phyloP scores from a whole-genome alignment of 306 rosid species.

The Heteromeles arbutifolia region DNA sequence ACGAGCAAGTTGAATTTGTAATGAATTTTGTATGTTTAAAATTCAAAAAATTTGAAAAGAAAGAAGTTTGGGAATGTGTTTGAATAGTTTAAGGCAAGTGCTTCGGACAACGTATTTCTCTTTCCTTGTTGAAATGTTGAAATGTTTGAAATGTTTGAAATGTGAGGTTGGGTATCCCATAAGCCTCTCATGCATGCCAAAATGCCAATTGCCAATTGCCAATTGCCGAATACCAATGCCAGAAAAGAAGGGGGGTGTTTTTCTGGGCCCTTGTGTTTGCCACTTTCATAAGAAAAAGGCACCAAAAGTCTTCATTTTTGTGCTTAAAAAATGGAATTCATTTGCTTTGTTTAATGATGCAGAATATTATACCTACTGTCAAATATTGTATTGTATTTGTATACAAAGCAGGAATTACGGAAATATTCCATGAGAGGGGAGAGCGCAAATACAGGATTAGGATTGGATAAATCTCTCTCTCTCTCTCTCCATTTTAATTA shows the following conservation, averaged over 20 bases:
- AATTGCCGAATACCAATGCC: conserved; percentile 13
- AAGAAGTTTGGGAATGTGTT: too few species aligned
- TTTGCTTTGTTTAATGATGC: conserved; percentile 5
- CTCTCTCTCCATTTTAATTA: not conserved
- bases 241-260: not conserved
- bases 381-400: too few species aligned
- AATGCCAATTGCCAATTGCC: too few species aligned
- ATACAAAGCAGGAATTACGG: not conserved
- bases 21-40: too few species aligned
- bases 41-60: too few species aligned
- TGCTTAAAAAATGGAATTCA: conserved; percentile 13
- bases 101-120: too few species aligned
- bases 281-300: conserved; percentile 27
- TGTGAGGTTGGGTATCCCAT: conserved; percentile 1
- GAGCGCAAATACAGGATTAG: not conserved
- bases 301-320: conserved; percentile 22
- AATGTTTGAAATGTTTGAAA: conserved; percentile 13
- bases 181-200: conserved; percentile 14
- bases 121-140: not conserved
- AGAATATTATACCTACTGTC: not conserved
- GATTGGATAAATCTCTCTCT: not conserved
- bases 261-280: conserved; percentile 53
- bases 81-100: too few species aligned
- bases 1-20: too few species aligned
- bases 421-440: not conserved